phyloP scores from a whole-genome alignment of 225 moss, liverwort and hornwort genomes.

The Climacium dendroides region DNA sequence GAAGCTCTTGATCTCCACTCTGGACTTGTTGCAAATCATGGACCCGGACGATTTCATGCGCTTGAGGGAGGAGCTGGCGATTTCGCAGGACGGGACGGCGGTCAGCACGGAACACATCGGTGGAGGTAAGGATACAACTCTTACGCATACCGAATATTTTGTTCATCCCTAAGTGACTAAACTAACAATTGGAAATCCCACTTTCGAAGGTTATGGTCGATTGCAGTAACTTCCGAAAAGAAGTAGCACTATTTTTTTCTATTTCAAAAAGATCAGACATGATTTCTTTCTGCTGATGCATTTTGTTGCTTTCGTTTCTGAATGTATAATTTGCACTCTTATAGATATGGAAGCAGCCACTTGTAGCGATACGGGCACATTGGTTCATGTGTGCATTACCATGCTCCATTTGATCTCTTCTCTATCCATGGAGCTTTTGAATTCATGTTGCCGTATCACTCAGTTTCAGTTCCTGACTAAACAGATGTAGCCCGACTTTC shows the following conservation, averaged over 20 bases:
- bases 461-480: neutral
- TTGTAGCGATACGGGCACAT: neutral
- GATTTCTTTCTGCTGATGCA: neutral
- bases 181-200: neutral
- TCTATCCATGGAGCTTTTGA: neutral
- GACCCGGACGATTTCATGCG: slow-evolving; percentile 86
- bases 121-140: neutral
- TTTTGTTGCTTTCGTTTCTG: neutral
- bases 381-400: neutral
- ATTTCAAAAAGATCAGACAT: neutral
- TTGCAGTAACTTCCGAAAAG: neutral
- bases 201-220: neutral
- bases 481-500: neutral
- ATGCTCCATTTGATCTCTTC: neutral
- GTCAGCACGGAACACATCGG: slow-evolving; percentile 31
- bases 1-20: slow-evolving; percentile 57
- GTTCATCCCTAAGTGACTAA: neutral
- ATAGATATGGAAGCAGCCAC: neutral
- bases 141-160: neutral
- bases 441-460: neutral
- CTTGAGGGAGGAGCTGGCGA: slow-evolving; percentile 58
- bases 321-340: neutral
- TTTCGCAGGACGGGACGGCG: slow-evolving; percentile 29
- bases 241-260: too few relatives aligned
- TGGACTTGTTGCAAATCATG: slow-evolving; percentile 77